Conservation (phyloP, 495 filamentous ascomycete species). For the Amphirosellinia nigrospora region DNA sequence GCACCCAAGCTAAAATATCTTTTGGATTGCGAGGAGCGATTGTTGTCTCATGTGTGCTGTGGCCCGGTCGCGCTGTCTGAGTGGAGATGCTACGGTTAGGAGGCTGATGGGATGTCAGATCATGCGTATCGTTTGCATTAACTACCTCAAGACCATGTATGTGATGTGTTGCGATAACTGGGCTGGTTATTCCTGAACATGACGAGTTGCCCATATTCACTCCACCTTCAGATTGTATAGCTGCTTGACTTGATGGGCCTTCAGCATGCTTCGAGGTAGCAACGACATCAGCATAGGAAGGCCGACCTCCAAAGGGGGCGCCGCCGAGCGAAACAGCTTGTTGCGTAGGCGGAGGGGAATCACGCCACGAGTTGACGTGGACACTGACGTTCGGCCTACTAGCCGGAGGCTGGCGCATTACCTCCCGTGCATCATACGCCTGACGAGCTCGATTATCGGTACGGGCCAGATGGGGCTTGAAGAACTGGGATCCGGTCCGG, state of each 20-base stretch:
- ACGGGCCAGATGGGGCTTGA: not conserved
- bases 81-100: not conserved
- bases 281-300: not conserved
- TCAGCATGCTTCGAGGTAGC: not conserved
- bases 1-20: not conserved
- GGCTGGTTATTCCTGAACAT: not conserved
- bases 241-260: not conserved
- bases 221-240: not conserved
- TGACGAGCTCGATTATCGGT: not conserved
- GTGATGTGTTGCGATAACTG: not conserved
- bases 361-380: not conserved
- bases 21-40: not conserved
- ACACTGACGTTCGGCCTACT: not conserved
- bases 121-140: not conserved
- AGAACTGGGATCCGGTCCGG: slow-evolving; percentile 18
- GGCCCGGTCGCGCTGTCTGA: not conserved
- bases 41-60: not conserved
- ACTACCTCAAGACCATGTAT: slow-evolving; percentile 1
- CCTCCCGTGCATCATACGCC: not conserved
- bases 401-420: not conserved
- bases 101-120: not conserved
- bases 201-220: not conserved
- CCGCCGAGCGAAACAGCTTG: not conserved
- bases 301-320: not conserved
- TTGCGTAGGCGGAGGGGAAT: not conserved